A percentile compares a stretch with the other conserved stretches of the same genome.
These are phyloP conservation scores for Ceratocystis ficicola DNA, from an alignment of 2,329 filamentous ascomycete species.

Conservation along the genomic window DNA sequence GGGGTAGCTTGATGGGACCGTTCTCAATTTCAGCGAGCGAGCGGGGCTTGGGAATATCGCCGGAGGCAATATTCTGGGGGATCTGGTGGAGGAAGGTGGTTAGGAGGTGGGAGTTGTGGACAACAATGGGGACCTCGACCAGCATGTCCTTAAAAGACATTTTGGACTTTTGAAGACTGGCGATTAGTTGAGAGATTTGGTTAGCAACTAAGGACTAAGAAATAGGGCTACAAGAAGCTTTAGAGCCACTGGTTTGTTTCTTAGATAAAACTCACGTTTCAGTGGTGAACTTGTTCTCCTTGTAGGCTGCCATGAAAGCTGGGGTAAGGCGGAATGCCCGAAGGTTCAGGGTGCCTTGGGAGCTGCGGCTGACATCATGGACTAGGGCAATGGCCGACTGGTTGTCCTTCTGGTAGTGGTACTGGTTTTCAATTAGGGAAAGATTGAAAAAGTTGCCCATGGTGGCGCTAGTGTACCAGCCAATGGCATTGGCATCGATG, in stretches of 20 bases:
- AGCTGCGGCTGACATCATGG: conserved; percentile 89
- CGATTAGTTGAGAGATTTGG: background rate
- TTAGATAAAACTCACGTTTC: conserved; percentile 55
- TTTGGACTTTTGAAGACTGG: conserved; percentile 84
- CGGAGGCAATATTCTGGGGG: conserved; percentile 47
- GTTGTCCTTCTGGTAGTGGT: conserved; percentile 93
- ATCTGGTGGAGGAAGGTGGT: conserved; percentile 92
- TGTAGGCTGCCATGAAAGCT: conserved; percentile 79
- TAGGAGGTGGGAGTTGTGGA: conserved; percentile 96
- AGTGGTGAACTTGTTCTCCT: conserved; percentile 95
- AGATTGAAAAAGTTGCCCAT: conserved; percentile 97
- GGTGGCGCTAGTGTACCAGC: conserved; percentile 96
- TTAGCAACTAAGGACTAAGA: conserved; percentile 11
- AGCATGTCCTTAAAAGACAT: conserved; percentile 90
- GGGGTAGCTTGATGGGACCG: conserved; percentile 49
- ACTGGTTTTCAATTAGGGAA: conserved; percentile 95
- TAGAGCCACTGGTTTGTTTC: background rate
- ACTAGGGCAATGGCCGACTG: conserved; percentile 79
- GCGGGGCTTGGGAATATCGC: conserved; percentile 57
- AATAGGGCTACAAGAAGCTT: background rate
- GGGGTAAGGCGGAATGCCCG: conserved; percentile 84
- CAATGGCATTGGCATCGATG: conserved; percentile 92
- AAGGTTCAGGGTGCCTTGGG: conserved; percentile 78
- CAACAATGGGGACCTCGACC: conserved; percentile 71
- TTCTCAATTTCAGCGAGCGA: conserved; percentile 67